A percentile compares a stretch with the other conserved stretches of the same genome.
Evolutionary conservation across 495 filamentous ascomycete genomes (phyloP).

Genomic region (Achaetomiella virescens): DNA sequence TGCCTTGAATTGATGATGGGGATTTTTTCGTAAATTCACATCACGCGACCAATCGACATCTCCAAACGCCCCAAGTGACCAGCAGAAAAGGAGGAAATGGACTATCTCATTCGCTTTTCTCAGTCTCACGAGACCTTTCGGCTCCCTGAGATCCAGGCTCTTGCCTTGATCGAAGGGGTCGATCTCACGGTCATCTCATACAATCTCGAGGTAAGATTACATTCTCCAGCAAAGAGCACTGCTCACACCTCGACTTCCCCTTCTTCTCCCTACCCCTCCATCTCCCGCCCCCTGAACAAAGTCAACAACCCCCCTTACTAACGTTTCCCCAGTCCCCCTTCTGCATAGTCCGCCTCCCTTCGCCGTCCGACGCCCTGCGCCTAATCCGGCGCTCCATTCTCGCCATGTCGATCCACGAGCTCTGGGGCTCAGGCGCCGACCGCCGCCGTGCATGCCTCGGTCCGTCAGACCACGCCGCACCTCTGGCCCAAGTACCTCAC

Average conservation of each 20-base stretch:
- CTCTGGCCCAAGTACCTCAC: slow-evolving; percentile 58
- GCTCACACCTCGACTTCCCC: too few species aligned
- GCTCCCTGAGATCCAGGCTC: slow-evolving; percentile 73
- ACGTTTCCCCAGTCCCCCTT: slow-evolving; percentile 65
- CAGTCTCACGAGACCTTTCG: slow-evolving; percentile 90
- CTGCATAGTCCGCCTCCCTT: slow-evolving; percentile 65
- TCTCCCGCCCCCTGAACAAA: slow-evolving; percentile 2
- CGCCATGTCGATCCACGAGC: slow-evolving; percentile 72
- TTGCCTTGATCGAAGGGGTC: slow-evolving; percentile 63
- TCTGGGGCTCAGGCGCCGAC: slow-evolving; percentile 70
- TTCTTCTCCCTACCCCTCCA: slow-evolving; percentile 4
- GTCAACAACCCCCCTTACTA: slow-evolving; percentile 9
- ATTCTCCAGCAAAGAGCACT: not conserved
- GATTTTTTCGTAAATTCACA: too few species aligned
- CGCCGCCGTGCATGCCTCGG: slow-evolving; percentile 63
- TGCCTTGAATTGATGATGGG: too few species aligned
- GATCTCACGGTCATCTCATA: slow-evolving; percentile 69
- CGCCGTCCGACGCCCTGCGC: slow-evolving; percentile 55
- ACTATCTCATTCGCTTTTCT: slow-evolving; percentile 85
- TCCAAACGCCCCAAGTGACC: too few species aligned
- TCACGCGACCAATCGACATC: too few species aligned
- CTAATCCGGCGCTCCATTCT: slow-evolving; percentile 74
- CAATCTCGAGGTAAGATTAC: slow-evolving; percentile 54
- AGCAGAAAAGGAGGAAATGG: slow-evolving; percentile 40
- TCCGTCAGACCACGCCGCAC: slow-evolving; percentile 50